Conservation (phyloP, 164 flowering plant genomes). For the Umbellularia californica region DNA sequence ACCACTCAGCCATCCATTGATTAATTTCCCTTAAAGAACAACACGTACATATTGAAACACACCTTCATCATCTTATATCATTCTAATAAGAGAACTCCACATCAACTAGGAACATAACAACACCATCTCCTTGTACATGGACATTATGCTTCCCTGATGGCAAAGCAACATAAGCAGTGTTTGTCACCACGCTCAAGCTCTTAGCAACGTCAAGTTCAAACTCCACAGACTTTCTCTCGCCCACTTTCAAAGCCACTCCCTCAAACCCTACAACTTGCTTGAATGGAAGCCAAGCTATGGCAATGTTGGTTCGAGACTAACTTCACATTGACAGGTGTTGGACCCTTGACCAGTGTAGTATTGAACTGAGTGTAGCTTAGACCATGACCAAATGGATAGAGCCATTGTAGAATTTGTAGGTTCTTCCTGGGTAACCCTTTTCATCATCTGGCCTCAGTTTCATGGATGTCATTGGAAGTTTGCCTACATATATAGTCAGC, state of each 20-base stretch:
- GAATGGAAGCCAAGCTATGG: not conserved
- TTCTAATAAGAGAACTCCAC: too few relatives aligned
- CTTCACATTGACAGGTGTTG: conserved; percentile 13
- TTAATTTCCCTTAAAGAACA: not conserved
- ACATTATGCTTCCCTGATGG: conserved; percentile 7
- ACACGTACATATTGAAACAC: not conserved
- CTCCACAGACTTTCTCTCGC: not conserved
- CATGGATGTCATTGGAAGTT: conserved; percentile 75
- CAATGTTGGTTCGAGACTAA: conserved; percentile 3
- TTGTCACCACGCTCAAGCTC: not conserved
- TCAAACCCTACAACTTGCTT: not conserved
- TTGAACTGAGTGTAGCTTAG: conserved; percentile 55
- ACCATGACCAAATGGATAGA: conserved; percentile 69
- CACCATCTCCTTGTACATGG: not conserved
- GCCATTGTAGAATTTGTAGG: conserved; percentile 72
- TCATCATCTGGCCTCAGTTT: conserved; percentile 39
- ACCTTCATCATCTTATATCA: too few relatives aligned
- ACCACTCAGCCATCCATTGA: too few relatives aligned
- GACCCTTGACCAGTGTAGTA: conserved; percentile 31
- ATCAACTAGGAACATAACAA: too few relatives aligned
- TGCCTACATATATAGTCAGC: conserved; percentile 42
- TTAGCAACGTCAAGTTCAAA: conserved; percentile 3
- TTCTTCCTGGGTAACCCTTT: conserved; percentile 65
- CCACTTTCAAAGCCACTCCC: conserved; percentile 3
- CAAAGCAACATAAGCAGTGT: not conserved